Evolutionary conservation across 768 basidiomycete genomes (phyloP).

Genomic region (Multifurca ochricompacta): DNA sequence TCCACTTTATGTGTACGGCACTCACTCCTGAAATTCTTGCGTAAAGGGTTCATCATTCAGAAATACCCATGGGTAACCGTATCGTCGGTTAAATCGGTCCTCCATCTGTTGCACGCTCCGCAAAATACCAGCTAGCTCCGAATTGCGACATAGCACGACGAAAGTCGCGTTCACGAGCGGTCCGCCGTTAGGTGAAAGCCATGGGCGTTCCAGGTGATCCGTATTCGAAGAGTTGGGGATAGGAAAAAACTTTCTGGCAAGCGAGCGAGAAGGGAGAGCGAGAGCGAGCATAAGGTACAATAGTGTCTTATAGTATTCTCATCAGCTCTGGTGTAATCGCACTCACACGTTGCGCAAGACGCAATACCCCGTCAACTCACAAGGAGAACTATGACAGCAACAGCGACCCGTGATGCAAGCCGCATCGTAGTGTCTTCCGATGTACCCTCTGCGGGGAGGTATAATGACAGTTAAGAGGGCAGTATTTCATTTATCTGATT

Average conservation of each 20-base stretch:
- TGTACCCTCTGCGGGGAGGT: too few relatives aligned
- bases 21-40: constrained; percentile 62
- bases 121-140: constrained; percentile 49
- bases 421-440: background rate
- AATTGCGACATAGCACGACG: constrained; percentile 55
- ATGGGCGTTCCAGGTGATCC: background rate
- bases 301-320: background rate
- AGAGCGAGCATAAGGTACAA: background rate
- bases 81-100: constrained; percentile 75
- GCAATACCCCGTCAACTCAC: background rate
- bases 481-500: too few relatives aligned
- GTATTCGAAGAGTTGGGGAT: background rate
- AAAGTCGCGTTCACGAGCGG: constrained; percentile 28
- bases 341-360: background rate
- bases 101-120: constrained; percentile 71
- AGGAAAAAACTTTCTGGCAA: background rate
- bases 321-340: background rate
- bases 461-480: too few relatives aligned
- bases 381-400: background rate
- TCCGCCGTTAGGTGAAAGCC: background rate
- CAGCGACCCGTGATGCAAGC: background rate
- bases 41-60: constrained; percentile 80
- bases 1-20: background rate
- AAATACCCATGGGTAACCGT: constrained; percentile 80
- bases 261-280: background rate